Percentiles rank a stretch among this genome's conserved stretches.
These are phyloP conservation scores for Lophium mytilinum DNA, from an alignment of 495 filamentous ascomycete species.

Conservation along the genomic window DNA sequence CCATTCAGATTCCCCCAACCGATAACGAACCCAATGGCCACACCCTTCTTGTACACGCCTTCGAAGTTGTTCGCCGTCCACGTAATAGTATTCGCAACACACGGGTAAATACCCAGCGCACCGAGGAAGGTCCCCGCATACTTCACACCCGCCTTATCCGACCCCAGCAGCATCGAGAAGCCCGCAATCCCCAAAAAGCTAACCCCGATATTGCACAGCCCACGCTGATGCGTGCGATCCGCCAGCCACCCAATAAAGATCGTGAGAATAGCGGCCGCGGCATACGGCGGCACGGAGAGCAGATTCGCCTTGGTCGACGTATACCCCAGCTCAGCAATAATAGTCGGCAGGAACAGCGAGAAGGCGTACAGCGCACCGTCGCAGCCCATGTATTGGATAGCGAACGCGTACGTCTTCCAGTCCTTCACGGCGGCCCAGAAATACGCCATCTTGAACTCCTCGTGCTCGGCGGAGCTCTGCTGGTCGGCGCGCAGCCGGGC, in stretches of 20 bases:
- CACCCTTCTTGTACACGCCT: conserved; percentile 86
- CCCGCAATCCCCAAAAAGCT: conserved; percentile 67
- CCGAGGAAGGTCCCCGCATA: conserved; percentile 83
- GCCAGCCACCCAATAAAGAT: conserved; percentile 68
- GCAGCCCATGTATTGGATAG: conserved; percentile 37
- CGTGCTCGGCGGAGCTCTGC: conserved; percentile 71
- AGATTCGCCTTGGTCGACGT: conserved; percentile 64
- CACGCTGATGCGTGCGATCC: conserved; percentile 69
- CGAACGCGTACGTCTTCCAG: conserved; percentile 74
- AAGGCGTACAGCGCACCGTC: conserved; percentile 75
- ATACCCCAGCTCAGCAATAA: conserved; percentile 71
- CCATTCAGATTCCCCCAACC: conserved; percentile 87
- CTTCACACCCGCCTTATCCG: conserved; percentile 51
- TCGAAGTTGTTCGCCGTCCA: conserved; percentile 89
- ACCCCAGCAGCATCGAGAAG: conserved; percentile 68
- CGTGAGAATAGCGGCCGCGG: conserved; percentile 69
- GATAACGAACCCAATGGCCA: conserved; percentile 69
- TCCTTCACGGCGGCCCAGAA: conserved; percentile 70
- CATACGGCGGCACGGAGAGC: conserved; percentile 82
- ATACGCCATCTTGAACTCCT: conserved; percentile 68
- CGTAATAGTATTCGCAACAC: conserved; percentile 82
- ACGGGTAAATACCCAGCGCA: conserved; percentile 85
- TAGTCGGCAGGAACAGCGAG: conserved; percentile 81
- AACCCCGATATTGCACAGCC: conserved; percentile 70
- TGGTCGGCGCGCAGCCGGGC: conserved; percentile 65